A percentile compares a stretch with the other conserved stretches of the same genome.
Conservation (phyloP, 192 early-diverging fungal species). For the Obelidium mucronatum region DNA sequence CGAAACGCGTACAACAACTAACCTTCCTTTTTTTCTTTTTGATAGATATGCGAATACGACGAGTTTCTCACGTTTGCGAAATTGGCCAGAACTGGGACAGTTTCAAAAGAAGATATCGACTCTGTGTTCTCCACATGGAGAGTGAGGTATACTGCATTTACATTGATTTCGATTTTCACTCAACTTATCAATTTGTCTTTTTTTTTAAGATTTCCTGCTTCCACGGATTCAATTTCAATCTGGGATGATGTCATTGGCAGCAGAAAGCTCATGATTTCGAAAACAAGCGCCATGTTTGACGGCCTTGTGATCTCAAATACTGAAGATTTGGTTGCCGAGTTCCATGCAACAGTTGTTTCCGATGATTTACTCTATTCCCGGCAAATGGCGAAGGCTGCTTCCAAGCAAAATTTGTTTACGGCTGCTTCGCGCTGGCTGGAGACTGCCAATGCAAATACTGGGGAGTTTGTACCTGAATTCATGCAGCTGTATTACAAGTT, state of each 20-base stretch:
- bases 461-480: constrained; percentile 38
- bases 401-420: constrained; percentile 62
- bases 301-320: not conserved
- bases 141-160: not conserved
- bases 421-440: constrained; percentile 61
- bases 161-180: not conserved
- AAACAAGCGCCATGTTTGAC: constrained; percentile 27
- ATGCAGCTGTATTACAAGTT: constrained; percentile 38
- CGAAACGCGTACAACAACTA: no score
- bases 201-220: constrained; percentile 10
- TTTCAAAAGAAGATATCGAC: not conserved
- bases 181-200: not conserved
- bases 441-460: constrained; percentile 9
- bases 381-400: constrained; percentile 63
- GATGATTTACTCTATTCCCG: constrained; percentile 37
- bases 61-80: constrained; percentile 40
- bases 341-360: not conserved
- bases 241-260: constrained; percentile 70
- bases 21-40: no score
- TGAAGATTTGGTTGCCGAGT: not conserved
- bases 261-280: constrained; percentile 55
- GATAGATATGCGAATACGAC: constrained; percentile 22
- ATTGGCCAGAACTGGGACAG: not conserved
- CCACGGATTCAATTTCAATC: constrained; percentile 57
- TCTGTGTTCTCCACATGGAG: not conserved